These are phyloP conservation scores for Ophiostoma quercus DNA, from an alignment of 2,329 filamentous ascomycete species.

Conservation along the genomic window DNA sequence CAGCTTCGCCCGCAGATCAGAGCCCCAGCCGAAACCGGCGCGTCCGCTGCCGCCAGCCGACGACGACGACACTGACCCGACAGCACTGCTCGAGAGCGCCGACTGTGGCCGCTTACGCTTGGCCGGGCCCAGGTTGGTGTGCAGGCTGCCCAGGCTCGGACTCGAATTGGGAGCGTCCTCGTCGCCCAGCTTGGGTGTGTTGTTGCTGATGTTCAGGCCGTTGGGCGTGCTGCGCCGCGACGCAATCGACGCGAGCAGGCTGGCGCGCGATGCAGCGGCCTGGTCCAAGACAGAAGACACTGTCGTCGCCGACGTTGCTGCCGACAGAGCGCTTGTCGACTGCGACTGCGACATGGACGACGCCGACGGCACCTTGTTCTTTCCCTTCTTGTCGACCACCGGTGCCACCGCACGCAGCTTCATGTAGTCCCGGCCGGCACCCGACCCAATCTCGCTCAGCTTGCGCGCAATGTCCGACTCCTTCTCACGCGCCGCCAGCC, in stretches of 20 bases:
- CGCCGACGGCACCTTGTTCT: constrained; percentile 2
- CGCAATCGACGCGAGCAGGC: constrained; percentile 24
- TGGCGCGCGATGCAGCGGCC: constrained; percentile 24
- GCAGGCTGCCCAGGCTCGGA: constrained; percentile 33
- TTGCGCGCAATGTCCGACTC: constrained; percentile 67
- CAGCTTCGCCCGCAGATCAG: constrained; percentile 50
- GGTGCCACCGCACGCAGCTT: constrained; percentile 27
- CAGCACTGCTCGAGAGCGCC: constrained; percentile 33
- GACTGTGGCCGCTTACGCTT: constrained; percentile 58
- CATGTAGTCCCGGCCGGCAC: constrained; percentile 69
- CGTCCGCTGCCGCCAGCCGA: constrained; percentile 26
- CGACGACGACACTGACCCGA: constrained; percentile 16
- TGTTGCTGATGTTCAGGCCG: constrained; percentile 27
- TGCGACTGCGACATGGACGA: constrained; percentile 17
- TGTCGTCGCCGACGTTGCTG: constrained; percentile 16
- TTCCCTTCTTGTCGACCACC: background rate
- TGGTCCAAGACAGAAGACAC: constrained; percentile 25
- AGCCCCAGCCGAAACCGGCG: constrained; percentile 52
- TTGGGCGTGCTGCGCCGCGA: constrained; percentile 15
- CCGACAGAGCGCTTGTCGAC: constrained; percentile 15
- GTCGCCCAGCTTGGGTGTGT: constrained; percentile 37
- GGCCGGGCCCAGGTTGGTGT: constrained; percentile 48
- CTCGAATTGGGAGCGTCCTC: constrained; percentile 30
- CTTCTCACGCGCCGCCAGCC: constrained; percentile 61
- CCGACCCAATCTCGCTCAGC: constrained; percentile 58